Conservation (phyloP, 176 grass and related monocot species). For the Rhynchospora pubera region DNA sequence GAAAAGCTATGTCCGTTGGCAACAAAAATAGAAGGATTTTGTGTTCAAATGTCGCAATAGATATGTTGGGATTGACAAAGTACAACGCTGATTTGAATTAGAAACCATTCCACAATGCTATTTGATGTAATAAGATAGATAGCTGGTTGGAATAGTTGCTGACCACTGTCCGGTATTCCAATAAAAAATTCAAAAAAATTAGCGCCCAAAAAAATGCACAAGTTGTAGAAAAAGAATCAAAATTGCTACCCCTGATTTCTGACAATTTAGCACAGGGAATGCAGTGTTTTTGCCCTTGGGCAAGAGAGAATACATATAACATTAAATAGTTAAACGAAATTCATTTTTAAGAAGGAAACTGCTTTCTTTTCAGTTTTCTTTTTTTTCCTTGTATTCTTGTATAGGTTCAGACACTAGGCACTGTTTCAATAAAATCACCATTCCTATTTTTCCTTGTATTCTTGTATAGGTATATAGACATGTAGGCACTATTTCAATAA, state of each 20-base stretch:
- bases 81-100: too few relatives aligned
- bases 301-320: background rate
- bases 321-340: background rate
- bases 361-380: background rate
- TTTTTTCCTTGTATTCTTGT: background rate
- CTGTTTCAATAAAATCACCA: background rate
- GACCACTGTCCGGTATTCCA: too few relatives aligned
- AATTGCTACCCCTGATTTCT: background rate
- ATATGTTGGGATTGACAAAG: too few relatives aligned
- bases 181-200: too few relatives aligned
- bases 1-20: background rate
- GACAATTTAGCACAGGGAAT: background rate
- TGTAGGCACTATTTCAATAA: background rate
- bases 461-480: background rate
- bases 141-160: too few relatives aligned
- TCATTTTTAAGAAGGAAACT: background rate
- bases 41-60: background rate
- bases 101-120: too few relatives aligned
- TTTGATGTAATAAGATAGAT: too few relatives aligned
- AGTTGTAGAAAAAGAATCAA: background rate
- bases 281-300: background rate
- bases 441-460: background rate
- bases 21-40: background rate
- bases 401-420: background rate
- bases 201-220: too few relatives aligned